Evolutionary conservation across 805 yeast species (phyloP).

Genomic region (Suhomyces xylopsoci): DNA sequence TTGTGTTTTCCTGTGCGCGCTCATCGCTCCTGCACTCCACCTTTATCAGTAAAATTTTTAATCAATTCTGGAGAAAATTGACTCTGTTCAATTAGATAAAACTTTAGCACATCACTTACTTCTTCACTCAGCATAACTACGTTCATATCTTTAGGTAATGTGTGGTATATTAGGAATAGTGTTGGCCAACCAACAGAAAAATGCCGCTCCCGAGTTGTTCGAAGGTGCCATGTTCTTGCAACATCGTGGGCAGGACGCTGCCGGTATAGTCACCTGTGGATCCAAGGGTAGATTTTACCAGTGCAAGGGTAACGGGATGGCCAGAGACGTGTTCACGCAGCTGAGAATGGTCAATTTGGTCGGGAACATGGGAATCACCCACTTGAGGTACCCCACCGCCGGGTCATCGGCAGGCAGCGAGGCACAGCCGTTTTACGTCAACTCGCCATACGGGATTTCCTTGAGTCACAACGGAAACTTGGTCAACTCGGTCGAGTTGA

Average conservation of each 20-base stretch:
- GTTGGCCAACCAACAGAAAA: conserved; percentile 65
- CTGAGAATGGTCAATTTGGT: conserved; percentile 71
- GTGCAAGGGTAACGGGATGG: conserved; percentile 99
- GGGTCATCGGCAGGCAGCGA: conserved; percentile 94
- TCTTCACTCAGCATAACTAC: background rate
- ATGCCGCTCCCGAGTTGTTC: conserved; percentile 84
- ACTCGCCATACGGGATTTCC: conserved; percentile 92
- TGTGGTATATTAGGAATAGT: conserved; percentile 94
- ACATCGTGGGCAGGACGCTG: conserved; percentile 98
- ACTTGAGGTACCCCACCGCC: conserved; percentile 94
- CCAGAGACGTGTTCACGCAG: conserved; percentile 92
- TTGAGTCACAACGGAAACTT: conserved; percentile 93
- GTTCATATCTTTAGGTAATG: conserved; percentile 45
- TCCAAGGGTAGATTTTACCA: conserved; percentile 90
- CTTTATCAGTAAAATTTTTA: conserved; percentile 1
- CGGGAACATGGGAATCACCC: conserved; percentile 95
- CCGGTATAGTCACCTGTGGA: conserved; percentile 98
- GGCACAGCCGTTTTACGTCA: conserved; percentile 98
- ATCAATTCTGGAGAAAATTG: conserved; percentile 3
- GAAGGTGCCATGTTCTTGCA: conserved; percentile 92
- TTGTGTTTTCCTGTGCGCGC: background rate
- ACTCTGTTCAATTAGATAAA: background rate
- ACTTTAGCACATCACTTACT: background rate
- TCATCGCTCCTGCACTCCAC: background rate
- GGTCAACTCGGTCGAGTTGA: conserved; percentile 78